These are phyloP conservation scores for Ocimum tenuiflorum DNA, from an alignment of 257 asterid species.

Conservation along the genomic window DNA sequence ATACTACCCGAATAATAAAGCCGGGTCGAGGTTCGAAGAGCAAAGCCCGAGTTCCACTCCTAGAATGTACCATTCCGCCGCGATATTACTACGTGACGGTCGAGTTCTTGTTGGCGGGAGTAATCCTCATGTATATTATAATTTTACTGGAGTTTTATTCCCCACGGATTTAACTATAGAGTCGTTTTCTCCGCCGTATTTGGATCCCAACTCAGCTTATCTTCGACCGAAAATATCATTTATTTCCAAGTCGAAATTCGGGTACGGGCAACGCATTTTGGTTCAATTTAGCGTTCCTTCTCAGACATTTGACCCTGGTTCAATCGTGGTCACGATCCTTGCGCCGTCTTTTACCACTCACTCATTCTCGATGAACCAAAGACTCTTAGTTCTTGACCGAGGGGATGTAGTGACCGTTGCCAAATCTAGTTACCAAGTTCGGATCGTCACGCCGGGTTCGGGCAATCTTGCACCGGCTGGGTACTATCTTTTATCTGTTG, in stretches of 20 bases:
- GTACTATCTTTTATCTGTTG: slow-evolving; percentile 42
- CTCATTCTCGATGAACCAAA: slow-evolving; percentile 19
- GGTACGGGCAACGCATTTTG: neutral
- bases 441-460: slow-evolving; percentile 23
- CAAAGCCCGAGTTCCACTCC: neutral
- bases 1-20: slow-evolving; percentile 19
- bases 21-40: neutral
- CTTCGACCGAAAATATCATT: neutral
- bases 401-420: slow-evolving; percentile 5
- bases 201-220: neutral
- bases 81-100: neutral
- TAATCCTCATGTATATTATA: neutral
- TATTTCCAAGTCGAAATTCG: neutral
- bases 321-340: neutral
- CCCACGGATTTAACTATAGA: slow-evolving; percentile 5
- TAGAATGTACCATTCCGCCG: slow-evolving; percentile 12
- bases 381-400: neutral
- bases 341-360: slow-evolving; percentile 15
- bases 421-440: slow-evolving; percentile 15
- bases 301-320: neutral
- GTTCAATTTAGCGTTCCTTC: neutral
- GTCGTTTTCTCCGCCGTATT: neutral
- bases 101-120: slow-evolving; percentile 6
- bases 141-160: neutral
- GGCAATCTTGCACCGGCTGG: slow-evolving; percentile 39